Evolutionary conservation across 2,329 filamentous ascomycete species (phyloP), one percentile per base, ranked within the genome.

Genomic region (Colletotrichum cuscutae): DNA sequence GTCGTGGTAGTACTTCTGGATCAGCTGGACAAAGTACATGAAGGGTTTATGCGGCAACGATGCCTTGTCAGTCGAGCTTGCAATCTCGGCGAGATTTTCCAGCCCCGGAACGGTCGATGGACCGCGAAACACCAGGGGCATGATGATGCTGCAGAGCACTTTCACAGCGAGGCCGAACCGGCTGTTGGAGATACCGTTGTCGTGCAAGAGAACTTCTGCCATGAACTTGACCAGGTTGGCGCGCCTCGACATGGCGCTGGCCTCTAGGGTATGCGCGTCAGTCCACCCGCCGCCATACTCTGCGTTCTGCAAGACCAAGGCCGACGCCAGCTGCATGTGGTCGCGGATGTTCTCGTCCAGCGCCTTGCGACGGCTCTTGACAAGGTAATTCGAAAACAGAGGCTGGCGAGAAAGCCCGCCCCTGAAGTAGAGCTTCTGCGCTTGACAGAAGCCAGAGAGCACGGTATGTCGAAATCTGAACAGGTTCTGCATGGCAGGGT

Each of bases 351-450:
- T 49, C 3, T 37, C 52, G 5, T 26, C 26, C 22, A 71, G 19
- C n/a, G 35, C 64, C 46, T 26, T 46, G n/a, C 60, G 65, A 28
- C 71, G 61, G 4, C 42, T 58, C 9, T 28, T 49, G 13, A 73
- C n/a, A 24, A 52, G 30, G 13, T 58, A 28, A 7, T 49, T 22
- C 61, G 70, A 70, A 37, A 72, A 70, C 32, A 72, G 32, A 22
- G 70, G 66, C 28, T 72, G 66, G 5, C 62, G 57, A 12, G 68
- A 35, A 42, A 73, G 54, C 28, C 71, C 68, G 57, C 46, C 68
- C 15, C 15, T 46, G 62, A 73, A 72, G 63, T 67, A 68, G 4
- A 59, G 35, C 22, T 63, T 73, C 15, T 37, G 26, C n/a, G 32
- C 42, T 26, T 52, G 19, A 32, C 68, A 71, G 62, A 49, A 22